Base-by-base conservation (phyloP, 306 rosid species). In the Coriaria nepalensis region DNA sequence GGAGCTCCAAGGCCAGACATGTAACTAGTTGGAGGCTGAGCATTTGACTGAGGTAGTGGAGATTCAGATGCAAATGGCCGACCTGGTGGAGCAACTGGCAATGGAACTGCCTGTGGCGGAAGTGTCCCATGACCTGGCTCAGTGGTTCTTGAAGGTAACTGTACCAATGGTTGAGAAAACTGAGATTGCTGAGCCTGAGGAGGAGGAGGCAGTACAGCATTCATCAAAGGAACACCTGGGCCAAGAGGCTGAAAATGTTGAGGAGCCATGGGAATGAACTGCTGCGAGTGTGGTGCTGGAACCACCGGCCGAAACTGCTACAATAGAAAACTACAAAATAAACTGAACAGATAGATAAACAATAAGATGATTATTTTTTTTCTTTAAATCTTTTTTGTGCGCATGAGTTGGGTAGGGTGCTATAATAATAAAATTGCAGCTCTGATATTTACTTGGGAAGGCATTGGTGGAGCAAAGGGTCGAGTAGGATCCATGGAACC, bases 401-500 rank as follows among this genome's bases (percentile, higher is more conserved):
- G 29, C 29, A 3, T 20, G 29, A 20, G 29, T 20, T 20, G 29
- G 29, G 29, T 20, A 3, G 29, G 29, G 29, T 20, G 29, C 3
- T 20, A 20, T 20, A 1, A 20, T 20, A 20, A 20, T 20, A 20
- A 1, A 20, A 20, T 20, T 20, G 29, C 29, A 20, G 29, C 29
- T 20, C 29, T 20, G 49, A 55, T 62, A 9, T 44, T 83, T 76
- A 87, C 96, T 62, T 83, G 96, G 64, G 72, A 72, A 52, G 86
- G 45, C 81, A 80, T 78, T 2, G 82, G 74, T 6, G 85, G 81
- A 68, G 10, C 60, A 38, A 72, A 72, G 59, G 62, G 57, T 60
- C 84, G 80, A 42, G 77, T 82, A 56, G 90, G 86, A 50, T 87
- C 96, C 80, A 73, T 57, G 13, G 83, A 52, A 78, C 86, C 81